Evolutionary conservation across 805 yeast species (phyloP).

Genomic region (Candida methanosorbosa): DNA sequence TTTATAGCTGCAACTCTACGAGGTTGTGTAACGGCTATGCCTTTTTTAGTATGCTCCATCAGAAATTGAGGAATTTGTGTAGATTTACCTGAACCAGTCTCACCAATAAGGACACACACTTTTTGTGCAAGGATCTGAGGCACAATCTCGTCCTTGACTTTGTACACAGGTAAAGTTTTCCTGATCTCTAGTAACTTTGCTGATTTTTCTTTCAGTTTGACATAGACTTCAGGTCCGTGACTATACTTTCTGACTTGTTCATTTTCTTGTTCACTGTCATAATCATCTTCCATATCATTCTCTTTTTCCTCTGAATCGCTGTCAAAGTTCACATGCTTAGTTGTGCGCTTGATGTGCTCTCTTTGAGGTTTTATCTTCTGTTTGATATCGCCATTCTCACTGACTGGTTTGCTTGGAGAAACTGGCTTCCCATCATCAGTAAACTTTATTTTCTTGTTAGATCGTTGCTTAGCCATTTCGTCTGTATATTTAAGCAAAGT

Average conservation of each 20-base stretch:
- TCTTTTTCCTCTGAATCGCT: conserved; percentile 3
- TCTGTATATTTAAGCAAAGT: no score
- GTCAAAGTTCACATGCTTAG: no score
- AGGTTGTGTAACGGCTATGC: conserved; percentile 92
- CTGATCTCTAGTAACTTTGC: conserved; percentile 41
- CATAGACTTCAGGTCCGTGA: not conserved
- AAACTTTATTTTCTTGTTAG: no score
- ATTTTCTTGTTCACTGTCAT: conserved; percentile 8
- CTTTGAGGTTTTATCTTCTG: no score
- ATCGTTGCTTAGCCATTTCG: no score
- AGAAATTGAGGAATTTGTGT: conserved; percentile 93
- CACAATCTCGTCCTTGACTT: conserved; percentile 56
- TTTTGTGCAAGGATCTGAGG: conserved; percentile 43
- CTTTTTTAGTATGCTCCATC: conserved; percentile 41
- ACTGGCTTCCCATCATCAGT: no score
- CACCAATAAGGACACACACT: conserved; percentile 84
- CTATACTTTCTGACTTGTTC: conserved; percentile 1
- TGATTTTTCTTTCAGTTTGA: conserved; percentile 30
- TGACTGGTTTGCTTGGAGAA: no score
- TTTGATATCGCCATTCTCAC: no score
- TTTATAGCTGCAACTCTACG: conserved; percentile 97
- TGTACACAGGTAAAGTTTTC: conserved; percentile 64
- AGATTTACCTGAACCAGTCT: conserved; percentile 96
- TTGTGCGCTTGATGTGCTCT: no score
- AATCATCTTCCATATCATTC: conserved; percentile 11